phyloP scores from a whole-genome alignment of 2,329 filamentous ascomycete species.

The Capronia epimyces region DNA sequence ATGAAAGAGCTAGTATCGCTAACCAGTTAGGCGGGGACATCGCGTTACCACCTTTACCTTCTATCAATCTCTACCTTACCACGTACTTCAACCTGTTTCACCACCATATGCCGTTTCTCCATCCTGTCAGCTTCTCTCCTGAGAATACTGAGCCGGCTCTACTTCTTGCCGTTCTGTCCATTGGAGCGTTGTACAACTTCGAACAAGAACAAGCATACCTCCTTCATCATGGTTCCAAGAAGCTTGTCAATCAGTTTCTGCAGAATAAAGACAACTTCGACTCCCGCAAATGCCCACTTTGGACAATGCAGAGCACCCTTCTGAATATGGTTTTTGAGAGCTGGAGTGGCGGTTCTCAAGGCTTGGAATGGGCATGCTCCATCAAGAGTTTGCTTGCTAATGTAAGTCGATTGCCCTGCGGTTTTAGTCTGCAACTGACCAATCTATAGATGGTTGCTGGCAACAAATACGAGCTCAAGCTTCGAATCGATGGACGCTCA shows the following conservation, averaged over 20 bases:
- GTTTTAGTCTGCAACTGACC: constrained; percentile 26
- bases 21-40: constrained; percentile 81
- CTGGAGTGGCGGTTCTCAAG: constrained; percentile 97
- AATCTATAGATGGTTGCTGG: constrained; percentile 80
- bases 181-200: constrained; percentile 93
- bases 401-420: constrained; percentile 34
- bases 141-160: constrained; percentile 74
- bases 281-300: constrained; percentile 91
- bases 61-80: constrained; percentile 84
- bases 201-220: constrained; percentile 96
- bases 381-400: constrained; percentile 97
- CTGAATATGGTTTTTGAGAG: constrained; percentile 99
- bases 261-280: constrained; percentile 99
- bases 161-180: constrained; percentile 83
- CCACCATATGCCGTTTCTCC: constrained; percentile 91
- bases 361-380: constrained; percentile 96
- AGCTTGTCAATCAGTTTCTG: constrained; percentile 92
- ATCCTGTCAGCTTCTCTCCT: constrained; percentile 83
- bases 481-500: constrained; percentile 81
- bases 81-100: constrained; percentile 98
- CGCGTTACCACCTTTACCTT: constrained; percentile 71
- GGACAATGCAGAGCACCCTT: constrained; percentile 96
- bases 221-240: constrained; percentile 94
- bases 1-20: constrained; percentile 83
- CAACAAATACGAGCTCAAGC: constrained; percentile 91